phyloP scores from a whole-genome alignment of 75 land plant genomes.

The Isoetes taiwanensis region DNA sequence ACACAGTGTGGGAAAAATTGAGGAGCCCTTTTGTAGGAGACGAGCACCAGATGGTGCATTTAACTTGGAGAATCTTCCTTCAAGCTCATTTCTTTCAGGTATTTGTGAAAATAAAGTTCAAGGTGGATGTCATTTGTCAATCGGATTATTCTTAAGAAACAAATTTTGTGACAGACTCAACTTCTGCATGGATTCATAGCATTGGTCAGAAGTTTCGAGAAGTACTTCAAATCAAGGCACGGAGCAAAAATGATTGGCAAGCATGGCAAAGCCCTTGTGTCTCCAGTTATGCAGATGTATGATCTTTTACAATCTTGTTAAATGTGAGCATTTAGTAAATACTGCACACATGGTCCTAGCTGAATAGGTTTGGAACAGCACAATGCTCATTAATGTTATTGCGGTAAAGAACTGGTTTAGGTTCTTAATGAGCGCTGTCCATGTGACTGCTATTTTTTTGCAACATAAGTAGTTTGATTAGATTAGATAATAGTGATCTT shows the following conservation, averaged over 20 bases:
- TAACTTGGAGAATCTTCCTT: constrained; percentile 1
- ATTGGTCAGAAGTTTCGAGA: constrained; percentile 69
- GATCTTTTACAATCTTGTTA: constrained; percentile 43
- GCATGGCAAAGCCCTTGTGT: constrained; percentile 40
- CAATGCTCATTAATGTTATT: background rate
- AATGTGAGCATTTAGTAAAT: constrained; percentile 29
- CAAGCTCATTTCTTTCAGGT: constrained; percentile 18
- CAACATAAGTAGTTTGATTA: background rate
- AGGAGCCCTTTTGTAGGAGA: no score
- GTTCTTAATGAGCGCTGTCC: background rate
- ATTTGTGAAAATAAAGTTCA: background rate
- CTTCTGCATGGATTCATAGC: constrained; percentile 35
- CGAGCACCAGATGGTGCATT: constrained; percentile 4
- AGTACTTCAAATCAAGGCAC: constrained; percentile 69
- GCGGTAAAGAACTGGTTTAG: background rate
- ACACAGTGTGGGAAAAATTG: no score
- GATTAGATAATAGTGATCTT: no score
- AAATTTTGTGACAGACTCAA: constrained; percentile 15
- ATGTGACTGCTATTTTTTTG: background rate
- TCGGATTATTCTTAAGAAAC: no score
- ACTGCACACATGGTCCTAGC: background rate
- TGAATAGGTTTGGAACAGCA: background rate
- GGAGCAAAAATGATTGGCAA: no score
- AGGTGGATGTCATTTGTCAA: background rate
- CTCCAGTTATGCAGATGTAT: constrained; percentile 35